Base-by-base conservation (phyloP, 2,329 filamentous ascomycete species). In the Chaetomiaceae sp. region DNA sequence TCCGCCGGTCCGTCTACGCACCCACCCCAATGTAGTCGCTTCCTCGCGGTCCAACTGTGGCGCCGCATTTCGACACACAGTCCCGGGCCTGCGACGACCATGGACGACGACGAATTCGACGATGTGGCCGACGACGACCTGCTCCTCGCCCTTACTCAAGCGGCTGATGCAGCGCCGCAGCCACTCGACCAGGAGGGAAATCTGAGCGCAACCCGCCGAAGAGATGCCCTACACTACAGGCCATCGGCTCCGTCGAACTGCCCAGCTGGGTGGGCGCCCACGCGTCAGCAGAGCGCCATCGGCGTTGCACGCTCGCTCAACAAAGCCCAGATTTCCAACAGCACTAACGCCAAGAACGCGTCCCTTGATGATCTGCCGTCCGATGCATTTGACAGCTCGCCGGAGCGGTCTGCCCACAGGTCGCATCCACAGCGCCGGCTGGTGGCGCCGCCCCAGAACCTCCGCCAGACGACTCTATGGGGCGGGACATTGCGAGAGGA, bases 301-400 rank as follows among this genome's bases (percentile, higher is more conserved):
- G 26, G 29, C 27, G 19, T 20, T 11, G 19, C 45, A 14, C 4
- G 11, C 10, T 17, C 42, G 3, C 14, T 17, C 33, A 47, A 27
- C 38, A 38, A 27, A 22, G 11, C 34, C 18, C 27, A 10, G 14
- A 9, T n/a, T 4, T 9, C 19, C 6, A 19, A 29, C 11, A 48
- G 12, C 14, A 17, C 14, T 7, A 10, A 29, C 12, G 10, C 10
- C 9, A 4, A 6, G 20, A 19, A 54, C 56, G 49, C 56, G 50
- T 71, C 78, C 27, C 59, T 83, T 3, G 74, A 78, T 24, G 73
- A 78, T 51, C 64, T 83, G 38, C 75, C 81, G 0, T 73, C 78
- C 2, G 76, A 88, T 69, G 85, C 83, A 1, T 89, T 90, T 59
- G 81, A 79, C 41, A 75, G 63, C 42, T 79, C 81, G 1, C 76